Percentiles rank a stretch among this genome's conserved stretches.
Evolutionary conservation across 2,329 filamentous ascomycete genomes (phyloP).

Genomic region (Rhexocercosporidium sp.): DNA sequence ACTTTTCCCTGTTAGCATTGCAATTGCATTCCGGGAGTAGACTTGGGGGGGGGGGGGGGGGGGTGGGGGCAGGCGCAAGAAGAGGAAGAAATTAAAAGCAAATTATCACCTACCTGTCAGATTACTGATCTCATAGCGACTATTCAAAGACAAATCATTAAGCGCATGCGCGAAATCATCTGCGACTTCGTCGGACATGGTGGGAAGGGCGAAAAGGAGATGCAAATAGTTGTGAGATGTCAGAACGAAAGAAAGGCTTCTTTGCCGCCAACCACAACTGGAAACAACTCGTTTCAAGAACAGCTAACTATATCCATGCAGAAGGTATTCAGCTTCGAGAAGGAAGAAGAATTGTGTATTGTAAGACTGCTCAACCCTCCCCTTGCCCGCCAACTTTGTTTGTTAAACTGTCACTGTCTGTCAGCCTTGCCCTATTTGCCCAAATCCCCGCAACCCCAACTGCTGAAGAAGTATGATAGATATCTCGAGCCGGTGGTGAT

Average conservation of each 20-base stretch:
- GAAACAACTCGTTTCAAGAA: constrained; percentile 40
- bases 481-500: neutral
- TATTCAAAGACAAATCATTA: constrained; percentile 89
- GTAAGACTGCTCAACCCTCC: constrained; percentile 40
- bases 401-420: constrained; percentile 25
- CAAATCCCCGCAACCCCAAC: constrained; percentile 32
- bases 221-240: constrained; percentile 32
- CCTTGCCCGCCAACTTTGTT: constrained; percentile 32
- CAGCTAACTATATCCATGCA: constrained; percentile 44
- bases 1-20: constrained; percentile 49
- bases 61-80: neutral
- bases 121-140: constrained; percentile 95
- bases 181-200: constrained; percentile 84
- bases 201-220: constrained; percentile 43
- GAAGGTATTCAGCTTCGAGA: constrained; percentile 43
- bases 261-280: constrained; percentile 33
- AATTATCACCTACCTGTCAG: constrained; percentile 59
- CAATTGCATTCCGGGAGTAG: neutral
- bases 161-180: constrained; percentile 94
- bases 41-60: too few relatives aligned
- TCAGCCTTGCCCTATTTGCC: constrained; percentile 32
- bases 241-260: constrained; percentile 32
- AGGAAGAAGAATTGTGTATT: constrained; percentile 46
- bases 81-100: neutral
- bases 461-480: constrained; percentile 7